A percentile compares a stretch with the other conserved stretches of the same genome.
phyloP scores from a whole-genome alignment of 2,329 filamentous ascomycete species.

The Penicillium digitatum region DNA sequence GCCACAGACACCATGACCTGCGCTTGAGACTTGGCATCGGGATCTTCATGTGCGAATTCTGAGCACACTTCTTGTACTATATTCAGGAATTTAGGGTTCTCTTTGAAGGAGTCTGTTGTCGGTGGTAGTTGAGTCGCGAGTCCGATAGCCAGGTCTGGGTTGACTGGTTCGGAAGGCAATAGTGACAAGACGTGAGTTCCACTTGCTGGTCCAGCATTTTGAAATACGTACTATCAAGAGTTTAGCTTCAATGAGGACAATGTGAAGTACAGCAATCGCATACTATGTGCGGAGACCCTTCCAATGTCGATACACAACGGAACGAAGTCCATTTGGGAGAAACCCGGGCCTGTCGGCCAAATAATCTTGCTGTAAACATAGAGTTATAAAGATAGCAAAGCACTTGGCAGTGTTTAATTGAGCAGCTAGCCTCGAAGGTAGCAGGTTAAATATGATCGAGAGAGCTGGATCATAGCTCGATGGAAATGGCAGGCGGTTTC shows the following conservation, averaged over 20 bases:
- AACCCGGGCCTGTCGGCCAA: conserved; percentile 20
- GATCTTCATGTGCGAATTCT: conserved; percentile 53
- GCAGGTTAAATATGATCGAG: not conserved
- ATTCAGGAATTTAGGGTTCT: conserved; percentile 55
- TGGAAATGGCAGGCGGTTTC: conserved; percentile 17
- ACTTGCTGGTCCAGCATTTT: conserved; percentile 38
- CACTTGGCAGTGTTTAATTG: not conserved
- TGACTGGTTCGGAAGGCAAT: conserved; percentile 53
- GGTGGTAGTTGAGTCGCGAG: conserved; percentile 53
- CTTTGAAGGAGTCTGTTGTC: conserved; percentile 52
- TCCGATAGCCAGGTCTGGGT: conserved; percentile 53
- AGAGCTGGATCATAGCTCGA: conserved; percentile 1
- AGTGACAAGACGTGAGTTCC: conserved; percentile 52
- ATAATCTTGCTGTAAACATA: conserved; percentile 27
- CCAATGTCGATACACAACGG: conserved; percentile 37
- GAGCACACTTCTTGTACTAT: conserved; percentile 56
- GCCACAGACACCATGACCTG: conserved; percentile 57
- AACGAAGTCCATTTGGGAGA: conserved; percentile 24
- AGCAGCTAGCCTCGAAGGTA: not conserved
- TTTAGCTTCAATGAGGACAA: conserved; percentile 14
- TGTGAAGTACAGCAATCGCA: conserved; percentile 8
- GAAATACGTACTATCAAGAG: conserved; percentile 48
- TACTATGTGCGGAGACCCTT: conserved; percentile 41
- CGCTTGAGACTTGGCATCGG: conserved; percentile 55
- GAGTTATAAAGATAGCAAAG: not conserved